Base-by-base conservation (phyloP, 345 rosid species). In the Kernera saxatilis region DNA sequence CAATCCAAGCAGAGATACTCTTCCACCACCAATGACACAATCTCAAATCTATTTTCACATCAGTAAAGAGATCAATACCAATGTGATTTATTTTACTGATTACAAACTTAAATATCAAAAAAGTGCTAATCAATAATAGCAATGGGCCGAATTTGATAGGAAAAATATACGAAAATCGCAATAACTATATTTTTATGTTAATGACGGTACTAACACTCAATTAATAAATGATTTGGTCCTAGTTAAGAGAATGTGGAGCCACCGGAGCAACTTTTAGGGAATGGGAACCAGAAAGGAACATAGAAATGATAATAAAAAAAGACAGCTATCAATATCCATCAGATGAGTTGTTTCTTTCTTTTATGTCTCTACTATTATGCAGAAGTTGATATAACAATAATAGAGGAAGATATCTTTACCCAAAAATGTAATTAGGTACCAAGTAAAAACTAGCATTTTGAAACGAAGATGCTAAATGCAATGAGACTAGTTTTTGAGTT, bases 291-390 rank as follows among this genome's bases (percentile, higher is more conserved):
- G 71, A 67, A 62, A 61, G 60, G n/a, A 22, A 39, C 27, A 63
- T 6, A 41, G 29, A 64, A 51, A n/a, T 65, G 66, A 50, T 57
- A 54, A 78, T n/a, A 8, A 54, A 30, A 23, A 53, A 64, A 45
- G 82, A 80, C 79, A 77, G 80, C 81, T n/a, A n/a, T n/a, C n/a
- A n/a, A n/a, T n/a, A n/a, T n/a, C n/a, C n/a, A 45, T 63, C 32
- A 67, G 27, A 63, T 71, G 76, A 72, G 79, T 69, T 74, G 85
- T 75, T 41, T 46, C 70, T 71, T 77, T 77, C n/a, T n/a, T n/a
- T n/a, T n/a, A n/a, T n/a, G n/a, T n/a, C n/a, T n/a, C n/a, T n/a
- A n/a, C n/a, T n/a, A n/a, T n/a, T 46, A 29, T 54, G 29, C 63
- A 41, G n/a, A 54, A n/a, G 21, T 64, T 33, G 8, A 64, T 18